Conservation (phyloP, 2,329 filamentous ascomycete species). For the Colletotrichum paranaense region DNA sequence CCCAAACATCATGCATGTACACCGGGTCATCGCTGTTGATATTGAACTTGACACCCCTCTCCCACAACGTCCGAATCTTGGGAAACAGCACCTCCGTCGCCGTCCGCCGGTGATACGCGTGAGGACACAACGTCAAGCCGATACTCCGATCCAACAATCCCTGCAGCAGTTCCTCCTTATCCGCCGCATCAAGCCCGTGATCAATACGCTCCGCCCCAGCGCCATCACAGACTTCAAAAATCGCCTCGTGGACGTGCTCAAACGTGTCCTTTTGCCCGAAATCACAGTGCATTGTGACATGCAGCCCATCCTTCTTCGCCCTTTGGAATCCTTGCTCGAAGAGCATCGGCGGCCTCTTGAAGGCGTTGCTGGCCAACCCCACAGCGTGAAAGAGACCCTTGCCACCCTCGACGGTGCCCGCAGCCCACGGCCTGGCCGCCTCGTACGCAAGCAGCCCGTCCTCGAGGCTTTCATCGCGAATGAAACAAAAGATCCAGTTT, state of each 20-base stretch:
- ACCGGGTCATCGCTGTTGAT: conserved; percentile 81
- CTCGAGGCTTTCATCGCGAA: conserved; percentile 52
- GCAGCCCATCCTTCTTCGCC: conserved; percentile 53
- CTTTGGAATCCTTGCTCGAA: conserved; percentile 53
- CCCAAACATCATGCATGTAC: conserved; percentile 67
- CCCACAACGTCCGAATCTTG: conserved; percentile 69
- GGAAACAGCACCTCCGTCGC: conserved; percentile 55
- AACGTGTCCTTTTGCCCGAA: conserved; percentile 60
- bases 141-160: conserved; percentile 67
- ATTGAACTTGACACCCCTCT: conserved; percentile 73
- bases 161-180: conserved; percentile 69
- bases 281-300: conserved; percentile 62
- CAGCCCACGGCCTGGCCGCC: conserved; percentile 51
- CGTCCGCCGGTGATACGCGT: conserved; percentile 54
- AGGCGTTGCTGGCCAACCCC: conserved; percentile 59
- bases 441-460: conserved; percentile 52
- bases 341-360: conserved; percentile 54
- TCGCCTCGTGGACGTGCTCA: conserved; percentile 53
- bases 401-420: conserved; percentile 39
- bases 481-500: conserved; percentile 55
- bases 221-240: conserved; percentile 45
- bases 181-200: conserved; percentile 75
- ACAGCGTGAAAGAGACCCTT: conserved; percentile 56
- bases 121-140: conserved; percentile 77
- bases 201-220: conserved; percentile 74